A percentile compares a stretch with the other conserved stretches of the same genome.
Evolutionary conservation across 1,139 yeast genomes (phyloP).

Genomic region (Saccharomyces uvarum): DNA sequence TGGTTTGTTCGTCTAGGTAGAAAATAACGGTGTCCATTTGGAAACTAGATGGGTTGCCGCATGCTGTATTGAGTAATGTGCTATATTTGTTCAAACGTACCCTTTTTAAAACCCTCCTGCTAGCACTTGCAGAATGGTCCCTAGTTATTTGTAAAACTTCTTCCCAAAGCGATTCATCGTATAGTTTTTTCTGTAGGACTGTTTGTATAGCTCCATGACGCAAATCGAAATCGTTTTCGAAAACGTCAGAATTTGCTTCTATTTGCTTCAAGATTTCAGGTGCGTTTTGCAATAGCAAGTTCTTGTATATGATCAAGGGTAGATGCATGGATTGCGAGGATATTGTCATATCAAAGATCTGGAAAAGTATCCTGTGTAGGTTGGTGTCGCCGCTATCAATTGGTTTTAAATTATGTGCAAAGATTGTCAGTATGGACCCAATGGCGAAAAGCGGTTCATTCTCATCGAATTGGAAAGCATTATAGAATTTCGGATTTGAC

Average conservation of each 20-base stretch:
- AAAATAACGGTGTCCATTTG: background rate
- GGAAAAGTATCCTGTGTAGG: conserved; percentile 13
- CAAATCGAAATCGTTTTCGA: conserved; percentile 25
- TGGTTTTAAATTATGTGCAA: conserved; percentile 54
- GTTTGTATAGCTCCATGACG: conserved; percentile 28
- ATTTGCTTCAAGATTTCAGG: conserved; percentile 15
- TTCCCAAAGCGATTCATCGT: conserved; percentile 15
- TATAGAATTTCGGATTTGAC: conserved; percentile 47
- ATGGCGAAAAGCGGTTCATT: conserved; percentile 57
- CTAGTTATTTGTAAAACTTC: conserved; percentile 15
- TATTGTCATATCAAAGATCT: conserved; percentile 27
- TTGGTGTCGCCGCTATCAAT: conserved; percentile 7
- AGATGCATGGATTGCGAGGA: conserved; percentile 24
- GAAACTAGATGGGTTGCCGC: background rate
- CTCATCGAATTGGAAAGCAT: conserved; percentile 41
- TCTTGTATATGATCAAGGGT: conserved; percentile 24
- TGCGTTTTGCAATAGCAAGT: conserved; percentile 18
- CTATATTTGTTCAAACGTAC: conserved; percentile 19
- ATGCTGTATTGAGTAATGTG: conserved; percentile 21
- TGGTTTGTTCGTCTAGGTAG: background rate
- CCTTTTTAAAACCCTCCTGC: background rate
- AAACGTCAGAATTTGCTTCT: conserved; percentile 18
- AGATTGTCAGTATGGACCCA: conserved; percentile 69
- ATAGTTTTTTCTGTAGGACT: conserved; percentile 12
- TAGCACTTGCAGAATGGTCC: background rate